These are phyloP conservation scores for Citrus mangshanensis DNA, from an alignment of 345 rosid species.

Conservation along the genomic window DNA sequence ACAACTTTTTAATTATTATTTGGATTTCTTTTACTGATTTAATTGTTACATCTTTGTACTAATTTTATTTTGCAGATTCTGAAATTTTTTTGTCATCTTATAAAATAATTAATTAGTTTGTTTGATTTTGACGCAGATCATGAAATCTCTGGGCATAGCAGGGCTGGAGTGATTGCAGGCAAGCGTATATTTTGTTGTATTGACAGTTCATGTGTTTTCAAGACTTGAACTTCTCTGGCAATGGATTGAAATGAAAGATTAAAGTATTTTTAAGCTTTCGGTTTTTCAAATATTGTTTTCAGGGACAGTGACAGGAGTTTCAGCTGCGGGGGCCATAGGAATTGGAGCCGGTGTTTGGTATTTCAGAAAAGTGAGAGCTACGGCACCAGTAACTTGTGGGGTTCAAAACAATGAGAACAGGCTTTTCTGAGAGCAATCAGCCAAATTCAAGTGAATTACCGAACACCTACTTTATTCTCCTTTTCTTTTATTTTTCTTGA, in stretches of 20 bases:
- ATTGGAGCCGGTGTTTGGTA: slow-evolving; percentile 78
- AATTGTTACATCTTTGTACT: too few relatives aligned
- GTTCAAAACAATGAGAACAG: slow-evolving; percentile 86
- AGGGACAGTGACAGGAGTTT: slow-evolving; percentile 74
- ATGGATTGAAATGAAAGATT: neutral
- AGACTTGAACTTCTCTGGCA: too few relatives aligned
- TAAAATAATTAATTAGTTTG: neutral
- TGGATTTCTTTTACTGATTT: too few relatives aligned
- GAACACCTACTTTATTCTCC: neutral
- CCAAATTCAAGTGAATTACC: neutral
- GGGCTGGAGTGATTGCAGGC: slow-evolving; percentile 56
- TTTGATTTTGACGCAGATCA: slow-evolving; percentile 33
- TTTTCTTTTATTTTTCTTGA: neutral
- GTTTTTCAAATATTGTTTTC: slow-evolving; percentile 4
- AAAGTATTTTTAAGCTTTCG: neutral
- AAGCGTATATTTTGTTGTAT: neutral
- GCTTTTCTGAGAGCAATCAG: slow-evolving; percentile 44
- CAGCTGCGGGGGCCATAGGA: slow-evolving; percentile 72
- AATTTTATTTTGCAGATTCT: too few relatives aligned
- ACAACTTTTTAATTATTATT: too few relatives aligned
- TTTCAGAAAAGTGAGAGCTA: slow-evolving; percentile 71
- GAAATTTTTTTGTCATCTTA: too few relatives aligned
- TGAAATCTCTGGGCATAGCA: slow-evolving; percentile 30
- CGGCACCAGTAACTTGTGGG: slow-evolving; percentile 85
- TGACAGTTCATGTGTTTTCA: neutral